phyloP scores from a whole-genome alignment of 2,329 filamentous ascomycete genomes.

The Beauveria brongniartii region DNA sequence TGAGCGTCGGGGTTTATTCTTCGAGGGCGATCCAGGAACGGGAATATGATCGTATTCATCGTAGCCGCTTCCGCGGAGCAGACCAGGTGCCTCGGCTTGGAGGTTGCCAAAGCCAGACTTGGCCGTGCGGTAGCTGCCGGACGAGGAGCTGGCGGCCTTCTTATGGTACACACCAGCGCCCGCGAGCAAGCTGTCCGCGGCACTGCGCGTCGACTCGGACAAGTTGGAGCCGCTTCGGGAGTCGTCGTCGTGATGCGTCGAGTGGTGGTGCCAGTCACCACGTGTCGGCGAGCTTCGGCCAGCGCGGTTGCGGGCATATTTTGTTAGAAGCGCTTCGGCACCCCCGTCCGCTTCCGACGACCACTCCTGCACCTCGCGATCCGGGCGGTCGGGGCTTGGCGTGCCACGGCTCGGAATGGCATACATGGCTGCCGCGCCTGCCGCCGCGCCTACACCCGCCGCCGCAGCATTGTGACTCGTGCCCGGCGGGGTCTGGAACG shows the following conservation, averaged over 20 bases:
- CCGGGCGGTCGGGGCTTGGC: constrained; percentile 35
- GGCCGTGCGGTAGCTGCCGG: constrained; percentile 45
- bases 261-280: constrained; percentile 28
- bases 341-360: constrained; percentile 47
- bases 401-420: constrained; percentile 25
- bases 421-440: constrained; percentile 7
- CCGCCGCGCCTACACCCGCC: constrained; percentile 13
- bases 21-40: constrained; percentile 46
- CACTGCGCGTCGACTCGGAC: constrained; percentile 45
- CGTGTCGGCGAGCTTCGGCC: constrained; percentile 32
- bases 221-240: constrained; percentile 48
- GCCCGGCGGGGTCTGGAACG: constrained; percentile 38
- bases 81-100: constrained; percentile 43
- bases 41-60: constrained; percentile 28
- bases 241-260: constrained; percentile 35
- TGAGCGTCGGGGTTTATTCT: constrained; percentile 46
- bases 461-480: constrained; percentile 8
- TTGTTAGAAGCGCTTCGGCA: constrained; percentile 39
- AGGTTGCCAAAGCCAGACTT: constrained; percentile 43
- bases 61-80: constrained; percentile 25
- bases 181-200: constrained; percentile 32
- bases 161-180: constrained; percentile 28
- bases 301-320: constrained; percentile 28
- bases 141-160: constrained; percentile 33
- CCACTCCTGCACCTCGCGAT: constrained; percentile 51